These are phyloP conservation scores for Bacidia rubella DNA, from an alignment of 495 filamentous ascomycete species.

Conservation along the genomic window DNA sequence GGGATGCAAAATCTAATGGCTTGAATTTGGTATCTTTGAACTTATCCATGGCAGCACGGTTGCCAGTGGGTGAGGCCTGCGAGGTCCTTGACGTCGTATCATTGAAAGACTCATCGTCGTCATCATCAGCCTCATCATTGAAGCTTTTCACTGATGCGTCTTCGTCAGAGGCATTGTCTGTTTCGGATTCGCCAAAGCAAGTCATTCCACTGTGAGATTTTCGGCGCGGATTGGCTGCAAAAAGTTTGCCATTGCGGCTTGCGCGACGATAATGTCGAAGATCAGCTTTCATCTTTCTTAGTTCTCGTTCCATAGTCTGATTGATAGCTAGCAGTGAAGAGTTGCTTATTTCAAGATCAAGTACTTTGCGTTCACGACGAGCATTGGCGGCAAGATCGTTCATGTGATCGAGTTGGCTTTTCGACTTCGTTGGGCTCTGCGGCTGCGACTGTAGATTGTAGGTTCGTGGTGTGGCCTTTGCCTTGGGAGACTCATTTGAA, in stretches of 20 bases:
- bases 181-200: conserved; percentile 19
- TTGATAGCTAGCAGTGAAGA: conserved; percentile 96
- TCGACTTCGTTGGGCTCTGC: conserved; percentile 31
- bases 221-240: conserved; percentile 32
- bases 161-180: conserved; percentile 17
- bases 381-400: conserved; percentile 69
- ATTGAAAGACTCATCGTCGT: conserved; percentile 26
- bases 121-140: conserved; percentile 27
- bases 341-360: conserved; percentile 97
- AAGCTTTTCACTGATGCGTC: conserved; percentile 13
- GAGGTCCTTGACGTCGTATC: conserved; percentile 16
- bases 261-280: conserved; percentile 70
- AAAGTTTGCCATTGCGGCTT: conserved; percentile 61
- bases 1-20: conserved; percentile 69
- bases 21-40: conserved; percentile 61
- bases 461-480: conserved; percentile 9
- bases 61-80: conserved; percentile 24
- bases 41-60: conserved; percentile 30
- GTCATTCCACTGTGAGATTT: conserved; percentile 21
- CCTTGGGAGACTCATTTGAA: conserved; percentile 23
- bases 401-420: conserved; percentile 32
- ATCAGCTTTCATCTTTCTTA: conserved; percentile 83
- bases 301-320: conserved; percentile 74
- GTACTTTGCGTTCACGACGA: conserved; percentile 80
- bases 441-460: conserved; percentile 16